phyloP scores from a whole-genome alignment of 23 red algal genomes.

The Gracilaria caudata region DNA sequence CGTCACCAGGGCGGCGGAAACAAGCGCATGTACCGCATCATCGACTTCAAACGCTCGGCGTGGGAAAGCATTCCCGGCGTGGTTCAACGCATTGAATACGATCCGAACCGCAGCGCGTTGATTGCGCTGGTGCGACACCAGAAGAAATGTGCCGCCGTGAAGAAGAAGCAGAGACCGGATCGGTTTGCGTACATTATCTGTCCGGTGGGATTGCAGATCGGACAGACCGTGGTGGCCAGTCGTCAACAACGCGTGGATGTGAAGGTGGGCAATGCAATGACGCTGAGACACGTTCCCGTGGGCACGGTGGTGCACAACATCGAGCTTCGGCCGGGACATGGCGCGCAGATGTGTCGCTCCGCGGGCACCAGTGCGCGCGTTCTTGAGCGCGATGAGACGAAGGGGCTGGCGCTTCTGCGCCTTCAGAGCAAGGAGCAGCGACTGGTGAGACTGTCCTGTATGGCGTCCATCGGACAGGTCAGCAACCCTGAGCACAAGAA shows the following conservation, averaged over 20 bases:
- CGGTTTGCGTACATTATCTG: slow-evolving; percentile 95
- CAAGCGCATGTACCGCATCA: slow-evolving; percentile 90
- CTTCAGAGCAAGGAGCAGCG: slow-evolving; percentile 90
- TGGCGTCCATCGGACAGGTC: slow-evolving; percentile 94
- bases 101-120: slow-evolving; percentile 88
- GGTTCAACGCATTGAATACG: slow-evolving; percentile 94
- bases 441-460: slow-evolving; percentile 81
- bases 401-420: slow-evolving; percentile 73
- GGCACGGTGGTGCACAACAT: slow-evolving; percentile 97
- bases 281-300: slow-evolving; percentile 82
- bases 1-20: slow-evolving; percentile 88
- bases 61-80: slow-evolving; percentile 74
- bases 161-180: slow-evolving; percentile 39
- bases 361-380: slow-evolving; percentile 93
- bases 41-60: slow-evolving; percentile 86
- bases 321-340: slow-evolving; percentile 82
- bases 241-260: slow-evolving; percentile 66
- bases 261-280: slow-evolving; percentile 92
- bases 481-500: slow-evolving; percentile 98
- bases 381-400: slow-evolving; percentile 71
- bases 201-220: slow-evolving; percentile 82
- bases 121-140: slow-evolving; percentile 84
- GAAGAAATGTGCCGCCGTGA: slow-evolving; percentile 55
- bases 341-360: slow-evolving; percentile 83
- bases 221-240: slow-evolving; percentile 76